Conservation (phyloP, 345 rosid species). For the Dimocarpus longan region DNA sequence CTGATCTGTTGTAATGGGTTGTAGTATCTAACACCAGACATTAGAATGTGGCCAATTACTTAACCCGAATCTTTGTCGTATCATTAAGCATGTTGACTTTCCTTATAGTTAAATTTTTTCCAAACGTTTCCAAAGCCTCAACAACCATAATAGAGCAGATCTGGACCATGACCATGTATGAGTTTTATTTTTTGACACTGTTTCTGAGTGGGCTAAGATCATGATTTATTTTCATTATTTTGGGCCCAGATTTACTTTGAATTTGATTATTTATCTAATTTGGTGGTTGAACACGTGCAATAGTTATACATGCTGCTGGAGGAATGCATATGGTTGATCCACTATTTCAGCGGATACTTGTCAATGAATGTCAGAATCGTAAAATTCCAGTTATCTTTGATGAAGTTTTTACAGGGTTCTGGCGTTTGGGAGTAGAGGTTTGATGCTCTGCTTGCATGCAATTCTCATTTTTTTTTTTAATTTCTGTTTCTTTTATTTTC, state of each 20-base stretch:
- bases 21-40: background rate
- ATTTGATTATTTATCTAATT: background rate
- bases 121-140: background rate
- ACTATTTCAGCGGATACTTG: conserved; percentile 84
- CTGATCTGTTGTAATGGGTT: background rate
- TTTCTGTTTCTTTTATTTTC: no score
- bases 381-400: conserved; percentile 91
- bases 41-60: background rate
- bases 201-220: background rate
- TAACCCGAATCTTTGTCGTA: background rate
- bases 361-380: conserved; percentile 67
- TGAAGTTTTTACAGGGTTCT: conserved; percentile 96
- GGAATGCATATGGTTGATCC: conserved; percentile 99
- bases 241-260: background rate
- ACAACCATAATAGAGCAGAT: background rate
- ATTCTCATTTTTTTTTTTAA: conserved; percentile 9
- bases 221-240: background rate
- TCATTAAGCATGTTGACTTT: background rate
- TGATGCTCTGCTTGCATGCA: conserved; percentile 12
- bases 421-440: conserved; percentile 98
- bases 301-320: conserved; percentile 93
- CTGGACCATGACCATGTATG: background rate
- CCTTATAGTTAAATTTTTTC: background rate
- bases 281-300: conserved; percentile 23
- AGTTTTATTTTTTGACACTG: background rate